Evolutionary conservation across 306 rosid genomes (phyloP).

Genomic region (Castanea sativa): DNA sequence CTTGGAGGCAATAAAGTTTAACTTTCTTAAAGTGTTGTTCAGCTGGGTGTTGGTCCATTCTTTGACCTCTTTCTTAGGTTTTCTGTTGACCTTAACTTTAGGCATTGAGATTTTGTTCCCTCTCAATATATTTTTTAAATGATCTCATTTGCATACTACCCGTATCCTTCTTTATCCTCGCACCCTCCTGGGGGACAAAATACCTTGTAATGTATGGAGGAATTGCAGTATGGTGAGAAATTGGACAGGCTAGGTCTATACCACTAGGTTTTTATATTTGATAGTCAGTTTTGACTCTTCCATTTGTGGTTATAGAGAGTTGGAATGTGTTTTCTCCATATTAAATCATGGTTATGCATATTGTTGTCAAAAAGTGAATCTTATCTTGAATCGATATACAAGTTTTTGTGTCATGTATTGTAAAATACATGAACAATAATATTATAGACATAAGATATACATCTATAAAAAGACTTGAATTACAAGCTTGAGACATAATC

Average conservation of each 20-base stretch:
- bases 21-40: not conserved
- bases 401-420: too few relatives aligned
- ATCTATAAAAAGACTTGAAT: too few relatives aligned
- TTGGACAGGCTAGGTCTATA: not conserved
- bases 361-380: too few relatives aligned
- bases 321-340: not conserved
- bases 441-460: too few relatives aligned
- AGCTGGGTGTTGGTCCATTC: not conserved
- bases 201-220: not conserved
- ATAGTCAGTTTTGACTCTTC: not conserved
- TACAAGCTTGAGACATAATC: too few relatives aligned
- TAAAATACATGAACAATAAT: too few relatives aligned
- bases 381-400: too few relatives aligned
- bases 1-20: not conserved
- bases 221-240: not conserved
- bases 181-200: not conserved
- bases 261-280: not conserved
- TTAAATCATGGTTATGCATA: not conserved
- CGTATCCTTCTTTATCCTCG: not conserved
- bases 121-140: too few relatives aligned
- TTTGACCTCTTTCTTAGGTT: not conserved
- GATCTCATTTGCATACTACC: not conserved
- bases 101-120: not conserved
- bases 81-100: not conserved
- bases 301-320: not conserved